Base-by-base conservation (phyloP, 2,329 filamentous ascomycete genomes). In the Aspergillus candidus region DNA sequence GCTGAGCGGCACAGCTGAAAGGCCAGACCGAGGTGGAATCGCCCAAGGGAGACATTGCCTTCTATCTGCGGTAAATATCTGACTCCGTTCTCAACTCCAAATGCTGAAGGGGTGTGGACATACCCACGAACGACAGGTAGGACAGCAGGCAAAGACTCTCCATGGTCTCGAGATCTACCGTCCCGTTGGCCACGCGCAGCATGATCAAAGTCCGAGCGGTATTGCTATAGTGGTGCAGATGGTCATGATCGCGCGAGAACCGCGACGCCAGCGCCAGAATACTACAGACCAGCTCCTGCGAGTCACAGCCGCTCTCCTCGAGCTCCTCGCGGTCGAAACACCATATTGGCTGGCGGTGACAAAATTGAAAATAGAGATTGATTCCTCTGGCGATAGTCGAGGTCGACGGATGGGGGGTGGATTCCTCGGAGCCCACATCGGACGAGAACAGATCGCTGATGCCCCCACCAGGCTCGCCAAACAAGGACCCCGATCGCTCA, bases 1-100 rank as follows among this genome's bases (percentile, higher is more conserved):
- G 74, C 73, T 0, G 74, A 72, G 7, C 71, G 70, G 48, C 73
- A 76, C 7, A 77, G 68, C 48, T 77, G 74, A 32, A 72, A 67
- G 1, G 70, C 72, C 10, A 77, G 66, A 7, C 72, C 72, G 0
- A 77, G 70, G 44, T 76, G 65, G 39, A 77, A 76, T 40, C 73
- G 71, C 11, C 73, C 74, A 0, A 75, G 66, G 27, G 72, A 70
- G 7, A 69, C 55, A 41, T 75, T 70, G 15, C 73, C 74, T 46
- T 76, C 74, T 76, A 12, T 4, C 5, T 2, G 11, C 8, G 15
- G 42, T 48, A 32, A 40, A 37, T 3, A 1, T 31, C 2, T 37
- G 27, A 53, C 35, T 58, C 48, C 17, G 17, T 29, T 3, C 29
- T 31, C n/a, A 6, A n/a, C 4, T 15, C 8, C 2, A 4, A n/a